Conservation (phyloP, 2,329 filamentous ascomycete species). For the Byssochlamys sp. region DNA sequence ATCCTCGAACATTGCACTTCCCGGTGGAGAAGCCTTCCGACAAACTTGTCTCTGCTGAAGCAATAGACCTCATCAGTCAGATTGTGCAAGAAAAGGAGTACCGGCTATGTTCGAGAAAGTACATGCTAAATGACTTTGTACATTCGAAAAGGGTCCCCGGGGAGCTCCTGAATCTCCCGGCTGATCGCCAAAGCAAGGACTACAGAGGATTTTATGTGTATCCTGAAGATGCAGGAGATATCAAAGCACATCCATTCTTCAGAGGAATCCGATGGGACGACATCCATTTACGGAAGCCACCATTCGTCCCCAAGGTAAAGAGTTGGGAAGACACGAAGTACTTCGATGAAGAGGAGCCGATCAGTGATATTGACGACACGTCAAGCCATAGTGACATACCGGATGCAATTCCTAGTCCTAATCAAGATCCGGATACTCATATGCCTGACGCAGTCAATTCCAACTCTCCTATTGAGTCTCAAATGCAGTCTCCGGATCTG, state of each 20-base stretch:
- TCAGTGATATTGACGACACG: conserved; percentile 51
- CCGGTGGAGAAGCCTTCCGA: conserved; percentile 48
- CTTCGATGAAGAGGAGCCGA: conserved; percentile 64
- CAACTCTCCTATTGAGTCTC: neutral
- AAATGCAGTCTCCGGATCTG: neutral
- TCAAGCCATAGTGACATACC: conserved; percentile 13
- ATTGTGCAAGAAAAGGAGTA: conserved; percentile 65
- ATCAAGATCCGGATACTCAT: neutral
- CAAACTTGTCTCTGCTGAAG: conserved; percentile 55
- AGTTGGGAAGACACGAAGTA: conserved; percentile 70
- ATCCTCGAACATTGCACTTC: conserved; percentile 61
- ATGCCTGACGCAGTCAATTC: neutral
- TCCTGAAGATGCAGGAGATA: conserved; percentile 73
- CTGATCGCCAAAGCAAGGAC: conserved; percentile 25
- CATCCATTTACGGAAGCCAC: conserved; percentile 61
- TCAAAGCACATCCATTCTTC: conserved; percentile 85
- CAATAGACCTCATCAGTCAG: conserved; percentile 64
- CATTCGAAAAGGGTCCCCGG: conserved; percentile 21
- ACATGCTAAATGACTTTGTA: conserved; percentile 55
- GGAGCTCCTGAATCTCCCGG: conserved; percentile 21
- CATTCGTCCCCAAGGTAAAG: conserved; percentile 67
- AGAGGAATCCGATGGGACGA: conserved; percentile 66
- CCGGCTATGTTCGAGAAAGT: conserved; percentile 67
- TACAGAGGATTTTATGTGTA: conserved; percentile 59
- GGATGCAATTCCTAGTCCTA: conserved; percentile 23